Base-by-base conservation (phyloP, 208 protist genomes). In the Trypanosoma avium region DNA sequence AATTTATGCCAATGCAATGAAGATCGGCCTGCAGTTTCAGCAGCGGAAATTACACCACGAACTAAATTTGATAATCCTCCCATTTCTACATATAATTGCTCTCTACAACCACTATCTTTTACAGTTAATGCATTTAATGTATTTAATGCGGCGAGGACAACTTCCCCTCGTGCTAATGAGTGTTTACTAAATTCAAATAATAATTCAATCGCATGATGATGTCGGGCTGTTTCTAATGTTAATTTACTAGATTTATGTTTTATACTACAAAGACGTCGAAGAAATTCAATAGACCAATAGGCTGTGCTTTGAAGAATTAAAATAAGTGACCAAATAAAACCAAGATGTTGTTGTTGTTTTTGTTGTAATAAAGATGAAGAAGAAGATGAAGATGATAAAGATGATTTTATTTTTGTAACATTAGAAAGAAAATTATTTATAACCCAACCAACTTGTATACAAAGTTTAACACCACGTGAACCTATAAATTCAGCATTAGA, bases 1-100 rank as follows among this genome's bases (percentile, higher is more conserved):
- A 81, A 74, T 32, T 81, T 75, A 21, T 86, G 81, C 86, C 80
- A 88, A 52, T 89, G 81, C 24, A 54, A 49, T 0, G 68, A 54
- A 7, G 62, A 69, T n/a, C 54, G 61, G 22, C 32, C 47, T 21
- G 46, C 48, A 19, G 2, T 21, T 33, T 83, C 78, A 22, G 64
- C 33, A n/a, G 83, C 61, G 9, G 49, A 35, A 17, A 90, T 46
- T 21, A 87, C 67, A 27, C 75, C 77, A 12, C 54, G 59, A 13
- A 89, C 82, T 32, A 93, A 42, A 1, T 63, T 33, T 24, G 49
- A 60, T 13, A 88, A 66, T 2, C 75, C 81, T 13, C 76, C 82
- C 4, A 74, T 49, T 24, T 70, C 69, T 21, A 52, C 27, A 36
- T 45, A 45, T 40, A 73, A 42, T 43, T 73, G 67, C n/a, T 63